Evolutionary conservation across 768 basidiomycete species (phyloP).

Genomic region (Boletus subparvulus): DNA sequence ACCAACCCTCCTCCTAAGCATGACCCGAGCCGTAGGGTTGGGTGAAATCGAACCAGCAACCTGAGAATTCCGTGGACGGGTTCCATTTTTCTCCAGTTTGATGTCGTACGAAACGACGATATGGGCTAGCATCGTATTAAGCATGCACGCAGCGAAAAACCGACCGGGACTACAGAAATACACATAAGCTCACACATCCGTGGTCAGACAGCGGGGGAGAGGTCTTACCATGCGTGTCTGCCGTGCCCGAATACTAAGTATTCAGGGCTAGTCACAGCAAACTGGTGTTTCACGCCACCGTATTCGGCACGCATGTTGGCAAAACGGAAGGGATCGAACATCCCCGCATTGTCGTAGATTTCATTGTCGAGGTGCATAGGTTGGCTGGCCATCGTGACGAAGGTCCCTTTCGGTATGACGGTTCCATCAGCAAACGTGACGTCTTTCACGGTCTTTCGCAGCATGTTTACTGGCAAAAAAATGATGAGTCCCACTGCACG

Average conservation of each 20-base stretch:
- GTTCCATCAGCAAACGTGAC: slow-evolving; percentile 38
- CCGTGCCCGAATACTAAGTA: slow-evolving; percentile 40
- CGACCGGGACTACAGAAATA: slow-evolving; percentile 12
- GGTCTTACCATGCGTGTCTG: slow-evolving; percentile 14
- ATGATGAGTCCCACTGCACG: not conserved
- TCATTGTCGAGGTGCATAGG: slow-evolving; percentile 22
- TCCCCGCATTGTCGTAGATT: slow-evolving; percentile 33
- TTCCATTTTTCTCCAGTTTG: slow-evolving; percentile 9
- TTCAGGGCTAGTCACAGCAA: slow-evolving; percentile 31
- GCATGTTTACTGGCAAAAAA: slow-evolving; percentile 2
- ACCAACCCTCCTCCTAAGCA: slow-evolving; percentile 16
- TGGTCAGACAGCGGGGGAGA: not conserved
- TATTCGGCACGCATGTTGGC: slow-evolving; percentile 33
- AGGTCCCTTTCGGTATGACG: slow-evolving; percentile 34
- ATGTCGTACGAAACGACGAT: slow-evolving; percentile 18
- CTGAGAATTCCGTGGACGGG: not conserved
- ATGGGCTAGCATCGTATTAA: slow-evolving; percentile 19
- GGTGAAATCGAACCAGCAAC: not conserved
- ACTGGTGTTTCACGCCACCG: slow-evolving; percentile 31
- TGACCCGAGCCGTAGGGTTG: slow-evolving; percentile 7
- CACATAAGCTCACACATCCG: not conserved
- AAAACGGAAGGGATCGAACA: slow-evolving; percentile 39
- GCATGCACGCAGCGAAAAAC: slow-evolving; percentile 5
- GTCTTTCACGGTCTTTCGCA: slow-evolving; percentile 12
- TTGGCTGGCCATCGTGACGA: slow-evolving; percentile 24